phyloP scores from a whole-genome alignment of 2,329 filamentous ascomycete species.

The Penicillium paneum region DNA sequence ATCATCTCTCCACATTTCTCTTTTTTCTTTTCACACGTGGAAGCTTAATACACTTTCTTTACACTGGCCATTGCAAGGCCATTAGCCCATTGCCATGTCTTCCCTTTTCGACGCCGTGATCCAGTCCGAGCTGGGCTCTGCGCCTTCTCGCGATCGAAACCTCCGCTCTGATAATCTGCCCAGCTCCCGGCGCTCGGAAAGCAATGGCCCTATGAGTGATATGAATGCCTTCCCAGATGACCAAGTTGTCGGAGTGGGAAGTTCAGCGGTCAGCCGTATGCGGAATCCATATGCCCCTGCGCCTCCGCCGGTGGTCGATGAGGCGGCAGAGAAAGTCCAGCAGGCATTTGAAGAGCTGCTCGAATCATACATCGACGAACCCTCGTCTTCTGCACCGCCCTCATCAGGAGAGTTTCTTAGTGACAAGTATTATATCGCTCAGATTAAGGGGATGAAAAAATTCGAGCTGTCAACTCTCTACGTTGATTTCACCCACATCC shows the following conservation, averaged over 20 bases:
- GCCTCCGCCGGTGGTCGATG: constrained; percentile 58
- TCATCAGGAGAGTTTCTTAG: constrained; percentile 55
- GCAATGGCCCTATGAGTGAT: constrained; percentile 55
- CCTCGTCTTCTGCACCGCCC: constrained; percentile 51
- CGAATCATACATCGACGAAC: constrained; percentile 59
- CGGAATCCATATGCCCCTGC: constrained; percentile 51
- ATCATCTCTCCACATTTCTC: constrained; percentile 14
- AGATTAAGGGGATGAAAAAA: constrained; percentile 61
- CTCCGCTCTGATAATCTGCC: constrained; percentile 42
- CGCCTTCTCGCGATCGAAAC: constrained; percentile 26
- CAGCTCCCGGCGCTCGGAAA: constrained; percentile 55
- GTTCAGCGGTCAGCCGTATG: constrained; percentile 48
- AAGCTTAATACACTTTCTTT: constrained; percentile 16
- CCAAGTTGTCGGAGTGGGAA: constrained; percentile 56
- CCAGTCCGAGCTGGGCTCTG: constrained; percentile 42
- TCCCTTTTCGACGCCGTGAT: constrained; percentile 43
- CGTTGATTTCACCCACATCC: constrained; percentile 72
- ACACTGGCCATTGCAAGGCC: constrained; percentile 24
- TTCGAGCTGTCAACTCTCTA: constrained; percentile 64
- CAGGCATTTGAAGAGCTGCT: constrained; percentile 62
- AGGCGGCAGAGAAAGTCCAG: constrained; percentile 61
- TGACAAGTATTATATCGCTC: constrained; percentile 65
- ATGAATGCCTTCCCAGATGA: constrained; percentile 60
- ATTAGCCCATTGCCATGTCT: constrained; percentile 35
- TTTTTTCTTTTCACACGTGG: constrained; percentile 1